Percentiles rank a stretch among this genome's conserved stretches.
Conservation (phyloP, 169 alveolate genomes). For the Plasmodium adleri region DNA sequence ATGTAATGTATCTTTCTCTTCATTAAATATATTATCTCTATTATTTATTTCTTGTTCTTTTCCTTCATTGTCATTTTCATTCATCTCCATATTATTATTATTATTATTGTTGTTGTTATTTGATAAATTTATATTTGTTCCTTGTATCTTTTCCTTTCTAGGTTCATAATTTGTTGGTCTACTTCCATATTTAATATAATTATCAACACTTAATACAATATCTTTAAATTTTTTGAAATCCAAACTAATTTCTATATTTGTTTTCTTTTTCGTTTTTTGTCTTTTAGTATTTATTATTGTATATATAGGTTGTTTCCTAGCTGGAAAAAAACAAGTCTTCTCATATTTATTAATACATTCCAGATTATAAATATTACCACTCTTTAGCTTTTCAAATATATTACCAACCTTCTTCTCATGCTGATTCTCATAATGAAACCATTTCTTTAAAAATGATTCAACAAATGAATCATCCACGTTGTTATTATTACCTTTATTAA, state of each 20-base stretch:
- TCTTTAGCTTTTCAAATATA: slow-evolving; percentile 15
- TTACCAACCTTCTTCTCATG: slow-evolving; percentile 1
- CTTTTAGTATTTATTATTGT: slow-evolving; percentile 49
- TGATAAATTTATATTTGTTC: too few species aligned
- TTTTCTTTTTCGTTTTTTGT: slow-evolving; percentile 39
- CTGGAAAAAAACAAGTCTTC: slow-evolving; percentile 69
- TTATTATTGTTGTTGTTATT: neutral
- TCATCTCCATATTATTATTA: slow-evolving; percentile 6
- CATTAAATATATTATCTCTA: neutral
- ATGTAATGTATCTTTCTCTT: too few species aligned
- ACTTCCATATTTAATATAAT: slow-evolving; percentile 68
- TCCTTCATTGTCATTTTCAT: neutral
- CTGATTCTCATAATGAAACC: slow-evolving; percentile 42
- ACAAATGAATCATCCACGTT: neutral
- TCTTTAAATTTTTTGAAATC: slow-evolving; percentile 47
- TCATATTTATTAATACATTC: slow-evolving; percentile 38
- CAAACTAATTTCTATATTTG: slow-evolving; percentile 40
- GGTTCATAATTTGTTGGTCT: slow-evolving; percentile 48
- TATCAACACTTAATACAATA: slow-evolving; percentile 32
- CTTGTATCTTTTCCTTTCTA: slow-evolving; percentile 5
- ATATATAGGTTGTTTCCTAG: slow-evolving; percentile 72
- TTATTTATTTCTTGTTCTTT: neutral
- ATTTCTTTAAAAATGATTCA: slow-evolving; percentile 26
- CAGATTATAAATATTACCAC: slow-evolving; percentile 53
- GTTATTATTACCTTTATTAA: neutral